Base-by-base conservation (phyloP, 1,284 basidiomycete genomes). In the Rhodotorula sp. region DNA sequence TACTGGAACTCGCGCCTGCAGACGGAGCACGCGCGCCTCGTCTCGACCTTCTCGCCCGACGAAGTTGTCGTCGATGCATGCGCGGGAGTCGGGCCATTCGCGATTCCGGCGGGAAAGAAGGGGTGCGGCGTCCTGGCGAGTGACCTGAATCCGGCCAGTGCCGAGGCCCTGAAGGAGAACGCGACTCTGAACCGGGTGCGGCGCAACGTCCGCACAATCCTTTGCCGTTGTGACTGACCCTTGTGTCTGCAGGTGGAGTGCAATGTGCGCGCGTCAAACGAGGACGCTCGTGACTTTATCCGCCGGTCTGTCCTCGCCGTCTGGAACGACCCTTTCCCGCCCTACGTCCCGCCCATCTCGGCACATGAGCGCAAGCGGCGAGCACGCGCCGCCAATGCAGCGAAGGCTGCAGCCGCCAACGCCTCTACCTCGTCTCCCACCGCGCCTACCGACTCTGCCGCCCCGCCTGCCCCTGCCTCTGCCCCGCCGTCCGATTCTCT, bases 1-100 rank as follows among this genome's bases (percentile, higher is more conserved):
- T 99, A 99, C 82, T 99, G 95, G 94, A 99, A 99, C 83, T 96
- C 94, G 25, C 88, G 97, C 25, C 82, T 99, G 49, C 91, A 93
- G 74, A 89, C 89, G 1, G 97, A 99, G 80, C 97, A 99, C 78
- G 88, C 89, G 50, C 88, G 94, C 7, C 85, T 99, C 21, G 89
- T 97, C 53, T 80, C 85, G 34, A 91, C 80, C 58, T 84, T 97
- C 81, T 80, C 85, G 41, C 86, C 88, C 0, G 85, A 87, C 25
- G 90, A 94, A 67, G 88, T 88, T 25, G 77, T 98, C 25, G 92
- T 89, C 0, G 97, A 99, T 81, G 93, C 92, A 34, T 97, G 99
- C 82, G 97, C 97, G 1, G 97, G 97, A 19, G 95, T 99, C 1
- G 97, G 97, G 0, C 97, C 97, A 0, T 99, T 99, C 81, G 91